Evolutionary conservation across 176 grass and related monocot genomes (phyloP), one percentile per base, ranked within the genome.

Genomic region (Themeda triandra): DNA sequence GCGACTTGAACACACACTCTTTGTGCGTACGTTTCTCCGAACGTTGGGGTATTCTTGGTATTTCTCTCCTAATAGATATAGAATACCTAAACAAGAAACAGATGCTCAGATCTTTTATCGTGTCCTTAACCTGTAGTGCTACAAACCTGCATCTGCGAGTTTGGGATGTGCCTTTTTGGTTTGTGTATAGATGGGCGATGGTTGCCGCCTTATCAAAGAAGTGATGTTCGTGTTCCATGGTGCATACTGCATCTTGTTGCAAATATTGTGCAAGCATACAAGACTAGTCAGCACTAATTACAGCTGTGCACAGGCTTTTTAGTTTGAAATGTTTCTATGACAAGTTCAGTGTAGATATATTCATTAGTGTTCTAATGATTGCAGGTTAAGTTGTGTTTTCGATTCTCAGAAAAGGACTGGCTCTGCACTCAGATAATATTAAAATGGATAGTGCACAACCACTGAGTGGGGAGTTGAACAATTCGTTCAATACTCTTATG

Each of bases 401-500:
- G 41, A 10, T 36, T 36, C 8, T 56, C 21, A 37, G 65, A 51
- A 18, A 79, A 92, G 28, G 62, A 49, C 45, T 31, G 19, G 18
- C 29, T 68, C 18, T 45, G 62, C 24, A 33, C 46, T 18, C 12
- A 37, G 44, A 46, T 11, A 56, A n/a, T 17, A 24, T 60, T 37
- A 70, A 5, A 74, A 94, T 98, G 95, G 88, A 93, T 67, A 54
- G 41, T 58, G 67, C 44, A 19, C 76, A 51, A 36, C 32, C 39
- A n/a, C 25, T n/a, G 27, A 84, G 59, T 39, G 89, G 72, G 29
- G 83, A 90, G 44, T 62, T 93, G 71, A 89, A 90, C 85, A 74
- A 30, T 48, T 98, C 85, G 84, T 90, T 95, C 44, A 44, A 91
- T 45, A 76, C 59, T 19, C 86, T 87, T 4, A 86, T 96, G 81